A percentile compares a stretch with the other conserved stretches of the same genome.
These are phyloP conservation scores for Kappamyces sp. DNA, from an alignment of 192 early-diverging fungal species.

Conservation along the genomic window DNA sequence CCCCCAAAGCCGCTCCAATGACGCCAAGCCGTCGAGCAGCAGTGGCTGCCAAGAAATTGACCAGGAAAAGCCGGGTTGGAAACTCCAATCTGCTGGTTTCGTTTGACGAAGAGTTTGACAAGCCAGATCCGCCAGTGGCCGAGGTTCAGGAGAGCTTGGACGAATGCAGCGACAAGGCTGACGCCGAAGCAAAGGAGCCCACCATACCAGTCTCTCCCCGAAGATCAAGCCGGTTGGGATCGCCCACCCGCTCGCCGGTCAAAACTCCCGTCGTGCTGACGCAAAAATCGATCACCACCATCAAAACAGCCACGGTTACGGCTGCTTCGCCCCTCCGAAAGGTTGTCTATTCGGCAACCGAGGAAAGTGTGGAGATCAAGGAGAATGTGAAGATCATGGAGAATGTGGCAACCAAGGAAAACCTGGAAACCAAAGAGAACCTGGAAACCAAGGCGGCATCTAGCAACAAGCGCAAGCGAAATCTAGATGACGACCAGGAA, in stretches of 20 bases:
- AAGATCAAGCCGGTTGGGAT: not conserved
- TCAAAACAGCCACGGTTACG: not conserved
- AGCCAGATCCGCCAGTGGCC: not conserved
- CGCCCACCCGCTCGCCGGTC: not conserved
- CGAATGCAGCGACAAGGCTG: conserved; percentile 1
- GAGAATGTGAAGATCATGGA: not conserved
- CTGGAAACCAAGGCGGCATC: not conserved
- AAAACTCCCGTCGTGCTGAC: not conserved
- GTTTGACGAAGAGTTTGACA: not conserved
- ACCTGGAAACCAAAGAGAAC: conserved; percentile 4
- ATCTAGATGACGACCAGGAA: conserved; percentile 4
- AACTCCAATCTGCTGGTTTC: not conserved
- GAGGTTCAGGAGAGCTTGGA: not conserved
- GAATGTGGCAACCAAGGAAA: not conserved
- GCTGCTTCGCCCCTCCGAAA: conserved; percentile 1
- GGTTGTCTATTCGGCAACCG: not conserved
- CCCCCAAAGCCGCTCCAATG: not conserved
- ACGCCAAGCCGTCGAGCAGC: conserved; percentile 14
- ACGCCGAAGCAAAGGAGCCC: not conserved
- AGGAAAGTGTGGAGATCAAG: not conserved
- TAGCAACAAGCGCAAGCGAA: conserved; percentile 4
- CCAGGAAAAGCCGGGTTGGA: conserved; percentile 1
- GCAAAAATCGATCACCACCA: not conserved
- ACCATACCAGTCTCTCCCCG: not conserved
- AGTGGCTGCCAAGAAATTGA: conserved; percentile 8